Percentiles rank a stretch among this genome's conserved stretches.
These are phyloP conservation scores for Salisapilia sapeloensis DNA, from an alignment of 352 stramenopile species.

Conservation along the genomic window DNA sequence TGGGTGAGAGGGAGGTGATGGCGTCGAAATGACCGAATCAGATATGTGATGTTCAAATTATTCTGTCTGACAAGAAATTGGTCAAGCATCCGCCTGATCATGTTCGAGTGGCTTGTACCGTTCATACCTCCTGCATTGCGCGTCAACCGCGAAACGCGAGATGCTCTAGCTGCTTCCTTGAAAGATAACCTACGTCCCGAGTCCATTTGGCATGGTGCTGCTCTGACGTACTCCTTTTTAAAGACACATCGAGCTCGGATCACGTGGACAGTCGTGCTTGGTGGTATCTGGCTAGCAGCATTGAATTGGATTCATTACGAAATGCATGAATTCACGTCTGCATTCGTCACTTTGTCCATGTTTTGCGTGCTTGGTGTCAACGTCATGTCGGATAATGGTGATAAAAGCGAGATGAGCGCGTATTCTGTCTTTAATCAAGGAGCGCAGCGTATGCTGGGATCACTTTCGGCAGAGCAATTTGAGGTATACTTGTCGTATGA, in stretches of 20 bases:
- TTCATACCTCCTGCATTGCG: slow-evolving; percentile 68
- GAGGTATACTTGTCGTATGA: slow-evolving; percentile 20
- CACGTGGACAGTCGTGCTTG: slow-evolving; percentile 4
- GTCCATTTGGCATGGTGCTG: slow-evolving; percentile 3
- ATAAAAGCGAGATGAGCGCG: slow-evolving; percentile 22
- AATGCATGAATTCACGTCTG: slow-evolving; percentile 27
- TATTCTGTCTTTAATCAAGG: slow-evolving; percentile 75
- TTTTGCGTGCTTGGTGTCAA: slow-evolving; percentile 21
- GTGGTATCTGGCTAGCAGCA: slow-evolving; percentile 17
- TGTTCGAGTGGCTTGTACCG: slow-evolving; percentile 58
- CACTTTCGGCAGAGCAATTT: slow-evolving; percentile 68
- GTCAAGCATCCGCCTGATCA: too few relatives aligned
- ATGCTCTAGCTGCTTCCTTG: slow-evolving; percentile 15
- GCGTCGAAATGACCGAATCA: too few relatives aligned
- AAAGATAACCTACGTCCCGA: slow-evolving; percentile 16
- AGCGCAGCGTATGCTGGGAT: slow-evolving; percentile 50
- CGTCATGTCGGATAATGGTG: slow-evolving; percentile 9
- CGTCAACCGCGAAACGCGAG: slow-evolving; percentile 60
- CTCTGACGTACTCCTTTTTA: slow-evolving; percentile 5
- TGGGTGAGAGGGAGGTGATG: too few relatives aligned
- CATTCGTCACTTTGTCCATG: slow-evolving; percentile 44
- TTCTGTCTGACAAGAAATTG: too few relatives aligned
- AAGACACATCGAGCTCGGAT: slow-evolving; percentile 8
- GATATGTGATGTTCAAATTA: too few relatives aligned
- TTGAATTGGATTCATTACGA: slow-evolving; percentile 28